These are phyloP conservation scores for Nymphaea thermarum DNA, from an alignment of 164 flowering plant species.

Conservation along the genomic window DNA sequence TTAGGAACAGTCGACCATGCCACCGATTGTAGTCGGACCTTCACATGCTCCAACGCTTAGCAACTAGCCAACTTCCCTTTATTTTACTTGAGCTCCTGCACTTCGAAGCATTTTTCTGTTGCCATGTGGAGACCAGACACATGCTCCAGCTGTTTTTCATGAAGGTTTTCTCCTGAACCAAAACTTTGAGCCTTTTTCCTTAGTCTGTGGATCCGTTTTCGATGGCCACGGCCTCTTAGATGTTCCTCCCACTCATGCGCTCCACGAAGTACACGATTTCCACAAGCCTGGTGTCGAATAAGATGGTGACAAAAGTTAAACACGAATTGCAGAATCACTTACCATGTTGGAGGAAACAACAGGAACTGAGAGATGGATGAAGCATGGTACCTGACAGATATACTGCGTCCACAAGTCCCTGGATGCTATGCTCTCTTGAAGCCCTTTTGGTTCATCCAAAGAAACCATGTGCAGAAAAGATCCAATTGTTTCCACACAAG, in stretches of 20 bases:
- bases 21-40: too few relatives aligned
- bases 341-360: not conserved
- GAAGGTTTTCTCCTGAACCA: slow-evolving; percentile 3
- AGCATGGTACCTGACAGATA: slow-evolving; percentile 48
- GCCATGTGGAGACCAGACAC: too few relatives aligned
- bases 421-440: slow-evolving; percentile 7
- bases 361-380: not conserved
- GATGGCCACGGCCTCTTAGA: slow-evolving; percentile 58
- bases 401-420: slow-evolving; percentile 86
- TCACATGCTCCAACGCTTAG: too few relatives aligned
- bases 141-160: not conserved
- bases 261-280: slow-evolving; percentile 62
- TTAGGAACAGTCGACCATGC: too few relatives aligned
- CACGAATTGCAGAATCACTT: not conserved
- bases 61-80: not conserved
- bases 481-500: slow-evolving; percentile 37
- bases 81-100: not conserved
- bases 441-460: slow-evolving; percentile 6
- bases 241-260: slow-evolving; percentile 89
- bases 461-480: slow-evolving; percentile 31
- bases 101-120: not conserved
- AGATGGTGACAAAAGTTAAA: not conserved
- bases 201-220: slow-evolving; percentile 43
- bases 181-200: slow-evolving; percentile 22
- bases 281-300: slow-evolving; percentile 49